Percentiles rank a stretch among this genome's conserved stretches.
Evolutionary conservation across 1,139 yeast species (phyloP).

Genomic region (Oligophagozyma castellii): DNA sequence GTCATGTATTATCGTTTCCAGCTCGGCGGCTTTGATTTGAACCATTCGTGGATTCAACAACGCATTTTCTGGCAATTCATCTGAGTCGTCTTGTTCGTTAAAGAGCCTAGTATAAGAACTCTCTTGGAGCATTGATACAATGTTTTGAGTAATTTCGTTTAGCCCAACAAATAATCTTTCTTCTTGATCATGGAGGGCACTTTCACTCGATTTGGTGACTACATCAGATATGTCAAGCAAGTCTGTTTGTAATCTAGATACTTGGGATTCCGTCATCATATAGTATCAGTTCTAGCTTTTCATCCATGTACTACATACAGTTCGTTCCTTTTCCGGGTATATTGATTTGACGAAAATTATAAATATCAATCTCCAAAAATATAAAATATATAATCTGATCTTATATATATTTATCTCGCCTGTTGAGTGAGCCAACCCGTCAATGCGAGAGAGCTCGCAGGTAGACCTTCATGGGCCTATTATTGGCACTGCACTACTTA

Average conservation of each 20-base stretch:
- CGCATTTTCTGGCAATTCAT: background rate
- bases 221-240: constrained; percentile 1
- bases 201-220: constrained; percentile 10
- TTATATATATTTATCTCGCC: no score
- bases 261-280: no score
- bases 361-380: constrained; percentile 1
- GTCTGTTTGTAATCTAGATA: constrained; percentile 1
- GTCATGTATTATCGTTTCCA: constrained; percentile 12
- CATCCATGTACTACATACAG: background rate
- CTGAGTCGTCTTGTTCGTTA: constrained; percentile 1
- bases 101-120: constrained; percentile 8
- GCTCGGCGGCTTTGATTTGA: constrained; percentile 10
- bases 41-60: constrained; percentile 12
- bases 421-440: no score
- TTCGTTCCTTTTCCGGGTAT: background rate
- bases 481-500: constrained; percentile 26
- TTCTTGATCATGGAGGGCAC: constrained; percentile 13
- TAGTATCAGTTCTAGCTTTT: background rate
- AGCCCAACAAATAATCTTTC: constrained; percentile 9
- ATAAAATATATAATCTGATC: no score
- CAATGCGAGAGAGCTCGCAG: no score
- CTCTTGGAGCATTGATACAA: constrained; percentile 14
- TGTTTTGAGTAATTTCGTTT: constrained; percentile 16
- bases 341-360: background rate
- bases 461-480: no score